Evolutionary conservation across 768 basidiomycete genomes (phyloP).

Genomic region (Mycena filopes): DNA sequence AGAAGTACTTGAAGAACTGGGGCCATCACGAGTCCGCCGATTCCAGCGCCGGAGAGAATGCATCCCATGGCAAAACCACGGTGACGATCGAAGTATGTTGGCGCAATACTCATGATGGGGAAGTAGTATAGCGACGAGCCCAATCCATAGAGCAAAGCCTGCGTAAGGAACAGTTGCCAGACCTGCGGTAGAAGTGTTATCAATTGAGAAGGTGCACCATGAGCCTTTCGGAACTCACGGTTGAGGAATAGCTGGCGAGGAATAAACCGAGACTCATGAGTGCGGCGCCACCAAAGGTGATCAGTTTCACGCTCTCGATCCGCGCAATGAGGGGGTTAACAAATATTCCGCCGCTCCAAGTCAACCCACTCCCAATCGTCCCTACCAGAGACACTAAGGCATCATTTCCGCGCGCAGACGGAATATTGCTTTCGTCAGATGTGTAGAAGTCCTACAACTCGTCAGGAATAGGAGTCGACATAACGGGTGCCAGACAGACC

Average conservation of each 20-base stretch:
- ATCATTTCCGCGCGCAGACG: conserved; percentile 48
- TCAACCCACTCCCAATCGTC: conserved; percentile 55
- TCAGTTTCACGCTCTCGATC: conserved; percentile 43
- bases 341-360: conserved; percentile 58
- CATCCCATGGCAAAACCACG: conserved; percentile 58
- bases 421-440: conserved; percentile 47
- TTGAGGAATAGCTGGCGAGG: conserved; percentile 51
- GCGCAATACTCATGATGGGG: conserved; percentile 54
- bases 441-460: conserved; percentile 54
- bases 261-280: conserved; percentile 56
- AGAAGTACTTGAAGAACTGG: conserved; percentile 50
- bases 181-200: conserved; percentile 40
- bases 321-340: conserved; percentile 52
- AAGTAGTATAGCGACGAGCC: conserved; percentile 58
- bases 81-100: conserved; percentile 55
- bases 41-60: conserved; percentile 52
- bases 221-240: conserved; percentile 34
- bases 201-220: background rate
- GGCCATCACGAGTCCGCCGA: conserved; percentile 57
- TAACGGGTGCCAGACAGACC: conserved; percentile 35
- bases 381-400: conserved; percentile 55
- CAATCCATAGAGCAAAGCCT: conserved; percentile 53
- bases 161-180: conserved; percentile 56
- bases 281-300: conserved; percentile 48
- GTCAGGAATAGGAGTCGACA: background rate